A percentile compares a stretch with the other conserved stretches of the same genome.
Evolutionary conservation across 441 rosid species (phyloP).

Genomic region (Gossypium davidsonii): DNA sequence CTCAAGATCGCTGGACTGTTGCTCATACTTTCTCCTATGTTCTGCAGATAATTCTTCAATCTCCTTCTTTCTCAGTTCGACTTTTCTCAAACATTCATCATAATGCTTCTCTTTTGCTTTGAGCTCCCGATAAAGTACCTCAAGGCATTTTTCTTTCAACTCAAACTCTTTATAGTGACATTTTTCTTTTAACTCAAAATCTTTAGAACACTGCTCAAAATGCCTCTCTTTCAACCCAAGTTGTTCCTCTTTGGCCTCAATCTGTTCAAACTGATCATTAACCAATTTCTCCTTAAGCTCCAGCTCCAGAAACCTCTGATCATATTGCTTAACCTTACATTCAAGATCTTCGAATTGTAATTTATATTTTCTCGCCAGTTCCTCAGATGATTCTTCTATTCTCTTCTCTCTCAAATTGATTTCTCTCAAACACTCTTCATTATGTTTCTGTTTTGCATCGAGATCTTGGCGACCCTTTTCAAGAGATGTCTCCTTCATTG

Average conservation of each 20-base stretch:
- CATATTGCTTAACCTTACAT: background rate
- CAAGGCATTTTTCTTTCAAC: constrained; percentile 13
- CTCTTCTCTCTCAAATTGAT: constrained; percentile 22
- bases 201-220: background rate
- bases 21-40: background rate
- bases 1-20: constrained; percentile 1
- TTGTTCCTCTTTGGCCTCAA: background rate
- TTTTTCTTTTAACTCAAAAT: constrained; percentile 13
- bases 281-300: constrained; percentile 6
- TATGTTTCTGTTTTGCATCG: constrained; percentile 14
- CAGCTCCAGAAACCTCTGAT: constrained; percentile 5
- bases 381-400: constrained; percentile 9
- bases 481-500: constrained; percentile 11
- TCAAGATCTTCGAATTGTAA: background rate
- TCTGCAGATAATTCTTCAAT: constrained; percentile 11
- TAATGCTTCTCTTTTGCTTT: background rate
- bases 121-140: background rate
- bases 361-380: background rate
- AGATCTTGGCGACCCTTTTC: constrained; percentile 8
- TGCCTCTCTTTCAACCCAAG: constrained; percentile 5
- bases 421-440: constrained; percentile 11
- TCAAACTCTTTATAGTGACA: background rate
- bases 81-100: constrained; percentile 9
- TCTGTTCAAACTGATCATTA: constrained; percentile 11
- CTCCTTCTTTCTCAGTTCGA: constrained; percentile 21